Percentiles rank a stretch among this genome's conserved stretches.
Evolutionary conservation across 306 rosid species (phyloP).

Genomic region (Trifolium repens): DNA sequence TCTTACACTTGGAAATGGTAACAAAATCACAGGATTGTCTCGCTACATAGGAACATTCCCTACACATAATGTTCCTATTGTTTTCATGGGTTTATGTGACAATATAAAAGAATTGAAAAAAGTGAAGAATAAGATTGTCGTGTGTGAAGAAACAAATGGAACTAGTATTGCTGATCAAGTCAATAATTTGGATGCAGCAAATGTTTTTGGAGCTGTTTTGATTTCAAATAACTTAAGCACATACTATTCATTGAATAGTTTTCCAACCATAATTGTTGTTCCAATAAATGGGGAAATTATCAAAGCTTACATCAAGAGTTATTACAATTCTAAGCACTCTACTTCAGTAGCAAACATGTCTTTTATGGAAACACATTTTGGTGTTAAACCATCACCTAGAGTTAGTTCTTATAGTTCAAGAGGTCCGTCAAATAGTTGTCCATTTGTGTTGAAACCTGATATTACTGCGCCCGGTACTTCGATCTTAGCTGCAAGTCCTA

Average conservation of each 20-base stretch:
- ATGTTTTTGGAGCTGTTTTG: slow-evolving; percentile 58
- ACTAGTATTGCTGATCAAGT: slow-evolving; percentile 30
- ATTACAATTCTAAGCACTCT: background rate
- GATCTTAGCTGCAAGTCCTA: slow-evolving; percentile 84
- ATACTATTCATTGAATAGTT: background rate
- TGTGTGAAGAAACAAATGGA: slow-evolving; percentile 54
- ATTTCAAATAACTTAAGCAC: slow-evolving; percentile 49
- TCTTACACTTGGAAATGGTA: slow-evolving; percentile 56
- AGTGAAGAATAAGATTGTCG: slow-evolving; percentile 56
- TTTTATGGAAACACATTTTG: slow-evolving; percentile 51
- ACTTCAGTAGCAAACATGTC: slow-evolving; percentile 52
- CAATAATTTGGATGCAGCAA: background rate
- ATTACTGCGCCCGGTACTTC: slow-evolving; percentile 73
- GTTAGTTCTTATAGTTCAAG: slow-evolving; percentile 69
- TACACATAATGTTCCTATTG: slow-evolving; percentile 42
- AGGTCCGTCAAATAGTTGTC: slow-evolving; percentile 81
- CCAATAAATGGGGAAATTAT: slow-evolving; percentile 54
- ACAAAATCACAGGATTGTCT: slow-evolving; percentile 49
- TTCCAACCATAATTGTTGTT: slow-evolving; percentile 46
- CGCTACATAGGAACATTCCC: slow-evolving; percentile 46
- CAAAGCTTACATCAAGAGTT: slow-evolving; percentile 49
- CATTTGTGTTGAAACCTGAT: slow-evolving; percentile 75
- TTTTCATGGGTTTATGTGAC: slow-evolving; percentile 55
- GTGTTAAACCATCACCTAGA: slow-evolving; percentile 61
- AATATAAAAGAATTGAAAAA: slow-evolving; percentile 27